Percentiles rank a stretch among this genome's conserved stretches.
Conservation (phyloP, 306 rosid genomes). For the Trichosanthes cucumerina region DNA sequence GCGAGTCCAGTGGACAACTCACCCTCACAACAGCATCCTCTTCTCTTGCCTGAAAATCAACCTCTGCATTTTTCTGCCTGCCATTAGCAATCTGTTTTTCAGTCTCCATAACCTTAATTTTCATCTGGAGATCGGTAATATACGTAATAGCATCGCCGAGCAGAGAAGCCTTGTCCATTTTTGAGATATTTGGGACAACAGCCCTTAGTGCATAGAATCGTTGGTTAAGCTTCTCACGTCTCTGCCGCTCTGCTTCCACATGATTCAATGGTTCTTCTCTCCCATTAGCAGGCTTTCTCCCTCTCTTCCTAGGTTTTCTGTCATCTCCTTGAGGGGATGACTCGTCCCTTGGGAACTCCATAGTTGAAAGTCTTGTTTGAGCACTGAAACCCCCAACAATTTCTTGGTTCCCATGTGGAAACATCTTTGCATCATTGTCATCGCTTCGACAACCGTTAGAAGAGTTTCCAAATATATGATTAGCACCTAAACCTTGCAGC, state of each 20-base stretch:
- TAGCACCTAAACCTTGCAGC: constrained; percentile 39
- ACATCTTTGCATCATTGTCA: constrained; percentile 43
- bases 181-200: constrained; percentile 88
- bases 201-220: constrained; percentile 81
- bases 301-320: constrained; percentile 79
- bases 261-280: constrained; percentile 90
- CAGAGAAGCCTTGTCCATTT: constrained; percentile 92
- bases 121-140: constrained; percentile 78
- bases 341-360: constrained; percentile 58
- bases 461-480: constrained; percentile 41
- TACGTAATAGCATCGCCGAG: constrained; percentile 84
- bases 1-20: constrained; percentile 59
- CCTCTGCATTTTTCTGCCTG: constrained; percentile 37
- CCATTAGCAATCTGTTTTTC: constrained; percentile 47
- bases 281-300: constrained; percentile 90
- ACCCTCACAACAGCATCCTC: constrained; percentile 67
- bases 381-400: constrained; percentile 47
- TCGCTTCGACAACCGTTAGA: constrained; percentile 53
- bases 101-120: constrained; percentile 66
- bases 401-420: constrained; percentile 48
- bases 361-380: constrained; percentile 35
- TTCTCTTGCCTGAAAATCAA: constrained; percentile 62
- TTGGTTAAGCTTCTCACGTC: constrained; percentile 93
- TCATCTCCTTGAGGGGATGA: constrained; percentile 54
- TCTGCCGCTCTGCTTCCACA: constrained; percentile 88